Base-by-base conservation (phyloP, 257 asterid genomes). In the Solanum dulcamara region DNA sequence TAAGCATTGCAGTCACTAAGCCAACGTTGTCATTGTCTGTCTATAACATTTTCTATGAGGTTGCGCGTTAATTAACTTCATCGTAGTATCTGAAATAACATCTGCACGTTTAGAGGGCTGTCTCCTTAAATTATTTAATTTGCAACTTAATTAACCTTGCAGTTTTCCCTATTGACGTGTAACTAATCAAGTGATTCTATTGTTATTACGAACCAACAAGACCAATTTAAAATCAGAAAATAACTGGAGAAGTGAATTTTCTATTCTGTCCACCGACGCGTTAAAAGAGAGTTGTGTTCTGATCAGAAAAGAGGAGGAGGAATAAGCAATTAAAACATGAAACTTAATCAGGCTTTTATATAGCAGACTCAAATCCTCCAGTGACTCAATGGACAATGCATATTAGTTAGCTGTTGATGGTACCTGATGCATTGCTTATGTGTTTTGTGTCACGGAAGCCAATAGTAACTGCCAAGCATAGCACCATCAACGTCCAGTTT, bases 351-450 rank as follows among this genome's bases (percentile, higher is more conserved):
- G 57, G 32, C 48, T 2, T 44, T 82, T 60, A 82, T 57, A 66
- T 33, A 40, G 35, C 57, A 44, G 33, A 74, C 55, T 35, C 44
- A 55, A n/a, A 22, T 24, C 74, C 28, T 35, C 32, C 72, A 35
- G 50, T 14, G 30, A 24, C 40, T 35, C 22, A 13, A 64, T 9
- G 33, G 35, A 64, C 18, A 74, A 74, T 15, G 66, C 66, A 81
- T 55, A 74, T 57, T 59, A 77, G 12, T 18, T 42, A 17, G 74
- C 30, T 77, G 12, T 22, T 32, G 77, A 85, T 33, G 33, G 40
- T 91, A 95, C 99, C 99, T 89, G 98, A 90, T 84, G 99, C 99
- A 86, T 96, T 96, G 89, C 99, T 96, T 33, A 96, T 96, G 93
- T 94, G 99, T 83, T 94, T 96, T 1, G 97, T 94, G 91, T 96